These are phyloP conservation scores for Didymella sp. DNA, from an alignment of 2,329 filamentous ascomycete species.

Conservation along the genomic window DNA sequence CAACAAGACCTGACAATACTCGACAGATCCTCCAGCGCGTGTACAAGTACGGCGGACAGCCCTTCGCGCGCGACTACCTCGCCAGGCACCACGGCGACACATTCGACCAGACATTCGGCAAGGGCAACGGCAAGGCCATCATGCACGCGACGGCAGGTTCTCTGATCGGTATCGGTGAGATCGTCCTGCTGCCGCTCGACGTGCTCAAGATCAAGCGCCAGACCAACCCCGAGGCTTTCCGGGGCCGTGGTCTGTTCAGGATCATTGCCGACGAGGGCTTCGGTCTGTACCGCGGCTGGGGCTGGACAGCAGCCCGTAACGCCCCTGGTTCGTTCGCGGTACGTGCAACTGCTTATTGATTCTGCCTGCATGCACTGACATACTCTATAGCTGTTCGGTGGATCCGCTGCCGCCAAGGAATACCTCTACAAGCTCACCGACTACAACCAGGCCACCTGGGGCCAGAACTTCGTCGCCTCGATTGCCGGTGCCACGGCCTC, in stretches of 20 bases:
- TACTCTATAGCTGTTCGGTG: conserved; percentile 83
- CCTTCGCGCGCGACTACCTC: conserved; percentile 90
- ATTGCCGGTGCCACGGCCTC: conserved; percentile 94
- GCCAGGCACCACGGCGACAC: conserved; percentile 76
- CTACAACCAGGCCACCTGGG: conserved; percentile 95
- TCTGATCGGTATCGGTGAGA: conserved; percentile 96
- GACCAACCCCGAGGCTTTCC: conserved; percentile 98
- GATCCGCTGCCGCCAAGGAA: conserved; percentile 96
- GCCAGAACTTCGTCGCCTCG: conserved; percentile 96
- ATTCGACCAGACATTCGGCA: conserved; percentile 91
- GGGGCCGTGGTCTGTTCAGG: conserved; percentile 85
- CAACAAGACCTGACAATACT: conserved; percentile 20
- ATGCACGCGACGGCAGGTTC: conserved; percentile 96
- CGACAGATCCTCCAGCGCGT: conserved; percentile 82
- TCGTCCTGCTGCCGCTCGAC: conserved; percentile 91
- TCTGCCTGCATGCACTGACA: conserved; percentile 23
- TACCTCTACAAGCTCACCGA: conserved; percentile 88
- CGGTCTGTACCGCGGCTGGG: conserved; percentile 92
- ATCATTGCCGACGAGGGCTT: conserved; percentile 95
- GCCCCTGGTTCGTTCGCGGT: conserved; percentile 96
- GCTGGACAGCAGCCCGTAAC: conserved; percentile 96
- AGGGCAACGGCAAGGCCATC: conserved; percentile 97
- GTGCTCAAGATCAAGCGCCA: conserved; percentile 99
- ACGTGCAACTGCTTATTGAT: conserved; percentile 51
- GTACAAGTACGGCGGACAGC: conserved; percentile 99